These are phyloP conservation scores for Fraxinus albicans DNA, from an alignment of 305 asterid species.

Conservation along the genomic window DNA sequence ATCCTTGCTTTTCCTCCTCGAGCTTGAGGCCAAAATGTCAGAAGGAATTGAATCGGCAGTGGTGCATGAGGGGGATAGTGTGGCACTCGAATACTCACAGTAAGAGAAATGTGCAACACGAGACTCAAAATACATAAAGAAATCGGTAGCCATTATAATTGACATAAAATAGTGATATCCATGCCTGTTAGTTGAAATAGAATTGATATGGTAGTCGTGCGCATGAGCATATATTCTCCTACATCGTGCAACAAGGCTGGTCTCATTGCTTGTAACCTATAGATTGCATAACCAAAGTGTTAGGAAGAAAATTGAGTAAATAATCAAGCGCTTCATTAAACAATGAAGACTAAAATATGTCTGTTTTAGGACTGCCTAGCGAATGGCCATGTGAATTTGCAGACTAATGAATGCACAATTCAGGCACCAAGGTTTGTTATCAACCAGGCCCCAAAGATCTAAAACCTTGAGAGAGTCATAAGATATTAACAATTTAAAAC, in stretches of 20 bases:
- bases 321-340: constrained; percentile 17
- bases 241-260: constrained; percentile 88
- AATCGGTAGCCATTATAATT: constrained; percentile 9
- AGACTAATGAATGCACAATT: constrained; percentile 5
- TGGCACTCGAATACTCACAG: not conserved
- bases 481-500: not conserved
- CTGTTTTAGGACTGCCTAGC: constrained; percentile 6
- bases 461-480: constrained; percentile 4
- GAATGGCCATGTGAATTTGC: not conserved
- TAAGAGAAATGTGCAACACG: not conserved
- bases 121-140: constrained; percentile 9
- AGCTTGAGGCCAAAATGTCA: constrained; percentile 16
- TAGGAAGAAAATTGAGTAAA: constrained; percentile 13
- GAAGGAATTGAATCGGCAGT: constrained; percentile 7
- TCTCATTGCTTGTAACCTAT: constrained; percentile 87
- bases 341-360: constrained; percentile 9
- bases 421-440: not conserved
- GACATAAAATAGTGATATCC: constrained; percentile 18
- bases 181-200: constrained; percentile 97
- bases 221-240: constrained; percentile 98
- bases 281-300: constrained; percentile 25
- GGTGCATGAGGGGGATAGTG: not conserved
- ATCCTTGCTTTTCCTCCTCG: constrained; percentile 10
- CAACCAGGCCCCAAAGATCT: constrained; percentile 9
- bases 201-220: constrained; percentile 95